phyloP scores from a whole-genome alignment of 2,329 filamentous ascomycete species.

The Ascochyta clinopodiicola region DNA sequence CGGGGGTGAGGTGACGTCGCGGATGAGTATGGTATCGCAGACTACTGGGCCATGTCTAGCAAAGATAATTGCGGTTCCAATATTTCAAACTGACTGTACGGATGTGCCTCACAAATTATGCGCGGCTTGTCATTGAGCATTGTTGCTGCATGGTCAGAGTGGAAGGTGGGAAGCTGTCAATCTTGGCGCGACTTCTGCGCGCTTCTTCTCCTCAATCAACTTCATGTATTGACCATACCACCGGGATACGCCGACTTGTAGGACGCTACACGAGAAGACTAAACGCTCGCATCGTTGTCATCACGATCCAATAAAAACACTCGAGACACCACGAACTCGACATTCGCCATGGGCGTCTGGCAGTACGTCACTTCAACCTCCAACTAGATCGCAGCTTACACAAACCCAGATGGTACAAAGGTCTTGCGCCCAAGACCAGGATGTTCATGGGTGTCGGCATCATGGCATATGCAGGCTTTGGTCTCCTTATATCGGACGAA shows the following conservation, averaged over 20 bases:
- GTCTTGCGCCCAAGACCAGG: slow-evolving; percentile 73
- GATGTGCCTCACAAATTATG: not conserved
- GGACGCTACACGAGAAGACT: not conserved
- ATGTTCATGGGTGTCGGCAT: slow-evolving; percentile 75
- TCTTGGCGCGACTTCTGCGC: slow-evolving; percentile 12
- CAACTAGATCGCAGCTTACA: slow-evolving; percentile 1
- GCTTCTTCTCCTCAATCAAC: not conserved
- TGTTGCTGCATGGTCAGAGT: slow-evolving; percentile 2
- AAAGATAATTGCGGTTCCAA: not conserved
- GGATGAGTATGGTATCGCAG: not conserved
- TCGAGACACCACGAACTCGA: not conserved
- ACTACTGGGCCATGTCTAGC: slow-evolving; percentile 1
- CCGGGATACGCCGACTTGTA: not conserved
- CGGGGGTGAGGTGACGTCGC: slow-evolving; percentile 20
- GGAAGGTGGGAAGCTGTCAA: slow-evolving; percentile 11
- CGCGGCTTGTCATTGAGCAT: slow-evolving; percentile 7
- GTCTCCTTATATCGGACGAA: slow-evolving; percentile 74
- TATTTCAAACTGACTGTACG: not conserved
- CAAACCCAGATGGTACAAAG: slow-evolving; percentile 63
- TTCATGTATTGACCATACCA: not conserved
- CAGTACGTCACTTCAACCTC: slow-evolving; percentile 33
- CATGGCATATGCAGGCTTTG: slow-evolving; percentile 76
- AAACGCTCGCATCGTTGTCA: not conserved
- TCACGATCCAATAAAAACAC: not conserved
- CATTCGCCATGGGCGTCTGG: slow-evolving; percentile 45